Evolutionary conservation across 2,329 filamentous ascomycete species (phyloP), one percentile per base, ranked within the genome.

Genomic region (Neodidymelliopsis sp.): DNA sequence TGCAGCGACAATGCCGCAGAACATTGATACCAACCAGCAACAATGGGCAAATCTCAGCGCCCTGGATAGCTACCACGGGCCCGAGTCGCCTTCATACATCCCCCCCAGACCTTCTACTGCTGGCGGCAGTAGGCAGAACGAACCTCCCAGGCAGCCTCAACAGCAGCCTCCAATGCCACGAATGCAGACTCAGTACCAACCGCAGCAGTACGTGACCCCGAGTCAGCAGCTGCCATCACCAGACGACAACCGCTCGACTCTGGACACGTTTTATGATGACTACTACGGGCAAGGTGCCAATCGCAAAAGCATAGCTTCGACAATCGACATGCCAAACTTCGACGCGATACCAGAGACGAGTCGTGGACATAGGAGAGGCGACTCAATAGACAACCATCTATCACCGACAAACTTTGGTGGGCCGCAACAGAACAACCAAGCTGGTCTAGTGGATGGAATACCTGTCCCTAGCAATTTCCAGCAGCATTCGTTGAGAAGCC

Each of bases 281-380:
- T 74, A 78, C 60, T 72, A 79, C 59, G 68, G 69, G n/a, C 63
- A 68, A n/a, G 59, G 43, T 22, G 60, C 43, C 33, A 59, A 55
- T 44, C 69, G 65, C 19, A 66, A 73, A 31, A 75, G 75, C 27
- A 71, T 73, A 39, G 72, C 74, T 37, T 73, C 76, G 39, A 80
- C 83, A 37, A 76, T 77, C 13, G 83, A 85, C 36, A 85, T 86
- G 82, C 84, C 84, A 2, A 81, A 87, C 56, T 86, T 86, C 57
- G 82, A 85, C 62, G 80, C 79, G 2, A 79, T 81, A 53, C 73
- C 77, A n/a, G 67, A 75, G 18, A 48, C 61, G 5, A 59, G 49
- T 28, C 60, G 40, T 23, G 59, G 52, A 23, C 69, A 71, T 45
- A 63, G 70, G n/a, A 59, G 70, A 54, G 70, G 70, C 4, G 65